phyloP scores from a whole-genome alignment of 768 basidiomycete genomes.

The Agrocybe pediades region DNA sequence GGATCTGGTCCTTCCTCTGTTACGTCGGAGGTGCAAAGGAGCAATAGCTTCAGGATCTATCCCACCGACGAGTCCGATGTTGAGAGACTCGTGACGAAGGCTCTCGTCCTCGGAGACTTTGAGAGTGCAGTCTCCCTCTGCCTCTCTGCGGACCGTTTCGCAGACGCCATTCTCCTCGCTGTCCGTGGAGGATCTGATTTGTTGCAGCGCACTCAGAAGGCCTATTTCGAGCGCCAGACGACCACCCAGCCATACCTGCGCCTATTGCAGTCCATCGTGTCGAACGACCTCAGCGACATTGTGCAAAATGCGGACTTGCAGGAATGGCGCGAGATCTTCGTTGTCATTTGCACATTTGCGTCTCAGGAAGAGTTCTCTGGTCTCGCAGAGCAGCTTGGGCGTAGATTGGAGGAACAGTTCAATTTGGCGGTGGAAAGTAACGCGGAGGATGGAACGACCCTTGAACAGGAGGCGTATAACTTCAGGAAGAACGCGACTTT shows the following conservation, averaged over 20 bases:
- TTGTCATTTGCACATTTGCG: slow-evolving; percentile 94
- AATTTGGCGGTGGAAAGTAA: slow-evolving; percentile 44
- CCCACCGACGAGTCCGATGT: slow-evolving; percentile 84
- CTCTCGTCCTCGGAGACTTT: slow-evolving; percentile 96
- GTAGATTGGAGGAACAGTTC: slow-evolving; percentile 86
- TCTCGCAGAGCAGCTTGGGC: slow-evolving; percentile 91
- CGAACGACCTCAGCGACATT: slow-evolving; percentile 88
- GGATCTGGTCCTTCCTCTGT: slow-evolving; percentile 90
- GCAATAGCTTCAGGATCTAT: slow-evolving; percentile 88
- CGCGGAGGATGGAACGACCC: slow-evolving; percentile 47
- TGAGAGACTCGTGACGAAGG: slow-evolving; percentile 87
- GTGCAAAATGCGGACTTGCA: slow-evolving; percentile 94
- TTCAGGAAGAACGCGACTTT: slow-evolving; percentile 87
- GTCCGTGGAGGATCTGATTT: slow-evolving; percentile 90
- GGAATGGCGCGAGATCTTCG: slow-evolving; percentile 97
- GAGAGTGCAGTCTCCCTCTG: slow-evolving; percentile 89
- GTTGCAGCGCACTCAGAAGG: slow-evolving; percentile 84
- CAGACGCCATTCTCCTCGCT: slow-evolving; percentile 93
- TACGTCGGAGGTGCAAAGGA: slow-evolving; percentile 72
- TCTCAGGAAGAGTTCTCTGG: slow-evolving; percentile 78
- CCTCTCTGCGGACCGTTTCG: slow-evolving; percentile 84
- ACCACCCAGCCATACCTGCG: slow-evolving; percentile 83
- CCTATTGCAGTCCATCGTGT: slow-evolving; percentile 92
- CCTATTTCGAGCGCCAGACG: slow-evolving; percentile 87
- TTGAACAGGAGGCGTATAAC: slow-evolving; percentile 41